Base-by-base conservation (phyloP, 2,329 filamentous ascomycete species). In the Arthrinium phaeospermum region DNA sequence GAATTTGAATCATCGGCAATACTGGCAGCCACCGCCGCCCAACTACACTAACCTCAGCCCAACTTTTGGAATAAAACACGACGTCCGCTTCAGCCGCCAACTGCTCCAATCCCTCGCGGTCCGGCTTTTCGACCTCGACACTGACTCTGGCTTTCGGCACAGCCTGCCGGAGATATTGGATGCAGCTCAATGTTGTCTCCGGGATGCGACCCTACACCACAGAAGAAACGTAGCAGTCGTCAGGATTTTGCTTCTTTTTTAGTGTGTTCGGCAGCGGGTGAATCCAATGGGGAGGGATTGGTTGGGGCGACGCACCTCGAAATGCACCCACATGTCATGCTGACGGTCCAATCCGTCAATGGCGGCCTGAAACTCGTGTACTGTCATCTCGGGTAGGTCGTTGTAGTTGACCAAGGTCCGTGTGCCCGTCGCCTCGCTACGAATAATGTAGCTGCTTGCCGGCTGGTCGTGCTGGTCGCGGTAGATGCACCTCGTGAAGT, bases 371-470 rank as follows among this genome's bases (percentile, higher is more conserved):
- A 94, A 93, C 80, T 94, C 92, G 10, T 82, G 82, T 5, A 81
- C 74, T 7, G 86, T 91, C 91, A 94, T 93, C 75, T 94, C 92
- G 0, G 87, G 87, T 47, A 94, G 85, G 72, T 87, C 86, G 77
- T 91, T 93, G 80, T 91, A 89, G 79, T 91, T 94, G 72, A 94
- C 89, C 72, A 94, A 89, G 0, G 92, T 94, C 64, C 93, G 86
- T 71, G 88, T 91, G 27, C 87, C 89, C 4, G 86, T 90, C 34
- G 81, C 81, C 69, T 83, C 81, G 78, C 89, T 92, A 74, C 90
- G 89, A 72, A 94, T 86, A 74, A 94, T 91, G 82, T 92, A 93
- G 80, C 91, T 91, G 72, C 90, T 92, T 2, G 92, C 91, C 1
- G 92, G 86, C 74, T 91, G 87, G 7, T 80, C 76, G 74, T 86